phyloP scores from a whole-genome alignment of 495 filamentous ascomycete genomes.

The Penicillium arizonense region DNA sequence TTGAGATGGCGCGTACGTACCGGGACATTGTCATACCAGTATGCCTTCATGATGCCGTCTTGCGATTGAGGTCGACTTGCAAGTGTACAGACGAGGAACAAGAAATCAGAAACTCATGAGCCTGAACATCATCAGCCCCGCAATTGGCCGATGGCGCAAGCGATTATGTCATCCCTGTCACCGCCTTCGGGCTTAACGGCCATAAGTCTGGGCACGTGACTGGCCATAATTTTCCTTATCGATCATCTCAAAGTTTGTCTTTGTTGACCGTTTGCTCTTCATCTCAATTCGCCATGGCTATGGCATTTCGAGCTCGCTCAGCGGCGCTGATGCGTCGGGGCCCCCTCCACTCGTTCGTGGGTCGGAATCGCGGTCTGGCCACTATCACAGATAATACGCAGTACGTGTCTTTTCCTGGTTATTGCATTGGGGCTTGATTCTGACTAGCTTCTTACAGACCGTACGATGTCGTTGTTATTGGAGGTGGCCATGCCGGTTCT shows the following conservation, averaged over 20 bases:
- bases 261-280: not conserved
- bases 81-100: constrained; percentile 1
- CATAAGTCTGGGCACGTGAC: constrained; percentile 20
- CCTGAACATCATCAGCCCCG: constrained; percentile 48
- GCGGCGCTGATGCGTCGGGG: constrained; percentile 32
- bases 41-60: constrained; percentile 67
- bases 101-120: constrained; percentile 4
- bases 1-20: constrained; percentile 47
- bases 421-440: not conserved
- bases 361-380: constrained; percentile 37
- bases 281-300: constrained; percentile 31
- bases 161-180: constrained; percentile 25
- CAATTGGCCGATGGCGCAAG: constrained; percentile 40
- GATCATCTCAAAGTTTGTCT: constrained; percentile 3
- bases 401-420: constrained; percentile 26
- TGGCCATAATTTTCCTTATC: constrained; percentile 20
- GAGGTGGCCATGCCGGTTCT: constrained; percentile 91
- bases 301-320: constrained; percentile 38
- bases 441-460: constrained; percentile 43
- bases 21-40: constrained; percentile 76
- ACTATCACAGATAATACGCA: constrained; percentile 45
- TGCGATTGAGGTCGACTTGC: not conserved
- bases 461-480: constrained; percentile 93
- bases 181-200: constrained; percentile 23
- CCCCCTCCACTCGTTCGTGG: constrained; percentile 20